Evolutionary conservation across 1,284 basidiomycete genomes (phyloP).

Genomic region (Papiliotrema terrestris): DNA sequence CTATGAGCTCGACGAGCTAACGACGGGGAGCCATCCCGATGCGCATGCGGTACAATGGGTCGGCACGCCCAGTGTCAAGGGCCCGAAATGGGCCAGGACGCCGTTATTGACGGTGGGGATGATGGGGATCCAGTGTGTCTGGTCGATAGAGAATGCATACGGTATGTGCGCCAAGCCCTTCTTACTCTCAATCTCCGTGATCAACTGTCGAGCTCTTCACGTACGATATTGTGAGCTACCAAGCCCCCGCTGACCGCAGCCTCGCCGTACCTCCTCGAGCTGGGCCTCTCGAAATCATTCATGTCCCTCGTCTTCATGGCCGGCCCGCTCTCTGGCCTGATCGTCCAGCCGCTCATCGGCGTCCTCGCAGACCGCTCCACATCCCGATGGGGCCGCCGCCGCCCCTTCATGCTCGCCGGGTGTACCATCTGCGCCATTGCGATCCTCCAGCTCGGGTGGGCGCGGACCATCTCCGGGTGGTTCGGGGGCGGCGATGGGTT

Average conservation of each 20-base stretch:
- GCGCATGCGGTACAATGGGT: slow-evolving; percentile 53
- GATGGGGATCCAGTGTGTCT: slow-evolving; percentile 72
- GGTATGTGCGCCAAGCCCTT: slow-evolving; percentile 53
- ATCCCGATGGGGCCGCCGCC: slow-evolving; percentile 74
- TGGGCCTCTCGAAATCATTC: slow-evolving; percentile 80
- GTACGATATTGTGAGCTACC: background rate
- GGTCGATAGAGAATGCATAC: slow-evolving; percentile 90
- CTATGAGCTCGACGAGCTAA: slow-evolving; percentile 25
- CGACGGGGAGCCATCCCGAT: slow-evolving; percentile 5
- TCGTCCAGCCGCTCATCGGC: slow-evolving; percentile 87
- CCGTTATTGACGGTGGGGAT: slow-evolving; percentile 72
- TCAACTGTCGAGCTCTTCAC: background rate
- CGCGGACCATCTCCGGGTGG: slow-evolving; percentile 64
- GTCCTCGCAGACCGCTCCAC: slow-evolving; percentile 83
- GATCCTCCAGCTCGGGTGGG: slow-evolving; percentile 82
- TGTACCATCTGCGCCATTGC: slow-evolving; percentile 64
- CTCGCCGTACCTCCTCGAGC: slow-evolving; percentile 86
- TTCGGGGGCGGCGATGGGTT: slow-evolving; percentile 51
- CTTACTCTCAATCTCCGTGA: background rate
- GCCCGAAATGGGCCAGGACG: slow-evolving; percentile 61
- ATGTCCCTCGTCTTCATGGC: slow-evolving; percentile 93
- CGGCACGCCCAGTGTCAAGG: slow-evolving; percentile 58
- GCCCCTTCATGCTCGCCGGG: slow-evolving; percentile 78
- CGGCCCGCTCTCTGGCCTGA: slow-evolving; percentile 83
- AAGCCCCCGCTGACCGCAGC: slow-evolving; percentile 47